Percentiles rank a stretch among this genome's conserved stretches.
These are phyloP conservation scores for Stachybotrys elegans DNA, from an alignment of 2,329 filamentous ascomycete genomes.

Conservation along the genomic window DNA sequence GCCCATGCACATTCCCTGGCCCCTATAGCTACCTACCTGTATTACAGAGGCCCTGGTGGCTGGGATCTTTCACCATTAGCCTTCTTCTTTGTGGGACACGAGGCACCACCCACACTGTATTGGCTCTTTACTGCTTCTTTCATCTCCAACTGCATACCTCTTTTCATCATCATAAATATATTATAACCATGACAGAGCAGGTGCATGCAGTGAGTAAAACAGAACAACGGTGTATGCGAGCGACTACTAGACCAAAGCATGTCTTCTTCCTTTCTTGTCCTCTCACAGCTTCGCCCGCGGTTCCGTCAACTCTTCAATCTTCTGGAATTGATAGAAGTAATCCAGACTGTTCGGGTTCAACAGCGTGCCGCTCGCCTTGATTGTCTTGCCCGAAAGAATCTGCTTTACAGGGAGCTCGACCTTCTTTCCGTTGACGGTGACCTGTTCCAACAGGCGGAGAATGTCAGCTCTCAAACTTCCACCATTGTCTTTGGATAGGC, in stretches of 20 bases:
- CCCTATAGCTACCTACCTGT: too few relatives aligned
- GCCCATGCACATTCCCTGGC: too few relatives aligned
- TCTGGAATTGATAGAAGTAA: conserved; percentile 69
- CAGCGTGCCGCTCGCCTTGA: conserved; percentile 73
- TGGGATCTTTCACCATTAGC: too few relatives aligned
- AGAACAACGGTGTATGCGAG: too few relatives aligned
- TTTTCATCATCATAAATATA: too few relatives aligned
- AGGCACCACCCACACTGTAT: too few relatives aligned
- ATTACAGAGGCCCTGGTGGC: too few relatives aligned
- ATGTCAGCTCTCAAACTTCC: background rate
- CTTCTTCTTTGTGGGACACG: too few relatives aligned
- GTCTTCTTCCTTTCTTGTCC: background rate
- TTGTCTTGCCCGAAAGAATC: conserved; percentile 69
- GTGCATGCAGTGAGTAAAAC: background rate
- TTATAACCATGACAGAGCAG: too few relatives aligned
- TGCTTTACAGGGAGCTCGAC: conserved; percentile 81
- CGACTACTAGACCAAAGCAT: background rate
- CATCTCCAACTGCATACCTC: too few relatives aligned
- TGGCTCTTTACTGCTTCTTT: too few relatives aligned
- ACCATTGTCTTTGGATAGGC: background rate
- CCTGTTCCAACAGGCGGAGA: conserved; percentile 44
- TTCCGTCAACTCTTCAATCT: conserved; percentile 26
- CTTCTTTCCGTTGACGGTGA: conserved; percentile 80
- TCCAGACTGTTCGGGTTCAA: conserved; percentile 71
- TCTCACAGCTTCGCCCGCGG: conserved; percentile 24